Base-by-base conservation (phyloP, 108 stramenopile species). In the Parietichytrium sp. region DNA sequence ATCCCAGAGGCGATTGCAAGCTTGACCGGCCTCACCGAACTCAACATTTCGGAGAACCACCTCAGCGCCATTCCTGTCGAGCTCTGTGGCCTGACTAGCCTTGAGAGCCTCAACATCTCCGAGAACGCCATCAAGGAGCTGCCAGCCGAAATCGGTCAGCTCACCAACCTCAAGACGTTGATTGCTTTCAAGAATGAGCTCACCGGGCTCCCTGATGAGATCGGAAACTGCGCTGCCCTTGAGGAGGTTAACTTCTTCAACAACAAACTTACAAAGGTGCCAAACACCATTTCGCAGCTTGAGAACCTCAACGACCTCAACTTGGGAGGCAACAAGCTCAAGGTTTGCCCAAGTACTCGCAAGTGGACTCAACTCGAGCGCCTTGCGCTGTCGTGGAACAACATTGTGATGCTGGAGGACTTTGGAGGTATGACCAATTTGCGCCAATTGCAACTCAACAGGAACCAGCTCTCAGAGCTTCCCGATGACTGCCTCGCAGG, bases 231-330 rank as follows among this genome's bases (percentile, higher is more conserved):
- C 53, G 29, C 33, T 2, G 12, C 16, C 52, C 80, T 80, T 3
- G 1, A 20, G 18, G 52, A 80, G 23, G 3, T 80, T 4, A 80
- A 80, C 53, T 8, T 80, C 80, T 80, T 54, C 53, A 80, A 80
- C 80, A 80, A 80, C 80, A 80, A 80, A 53, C 51, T 80, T 26
- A 80, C 42, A 31, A 53, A 54, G 36, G 31, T 80, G 26, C 80
- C 80, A 2, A 27, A 31, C 10, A 2, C 52, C 13, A 33, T 80
- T 7, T 51, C 51, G 15, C 10, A 36, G n/a, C 8, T 80, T n/a
- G 52, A 52, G 20, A 36, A 8, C n/a, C 52, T 80, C 26, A 45
- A 26, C 38, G 52, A 80, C 20, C 49, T 80, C 7, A 80, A 80
- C 36, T 20, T 80, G 15, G 80, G 80, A 23, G 51, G 31, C 13